Evolutionary conservation across 768 basidiomycete species (phyloP), one percentile per base, ranked within the genome.

Genomic region (Kwoniella mangroviensis): DNA sequence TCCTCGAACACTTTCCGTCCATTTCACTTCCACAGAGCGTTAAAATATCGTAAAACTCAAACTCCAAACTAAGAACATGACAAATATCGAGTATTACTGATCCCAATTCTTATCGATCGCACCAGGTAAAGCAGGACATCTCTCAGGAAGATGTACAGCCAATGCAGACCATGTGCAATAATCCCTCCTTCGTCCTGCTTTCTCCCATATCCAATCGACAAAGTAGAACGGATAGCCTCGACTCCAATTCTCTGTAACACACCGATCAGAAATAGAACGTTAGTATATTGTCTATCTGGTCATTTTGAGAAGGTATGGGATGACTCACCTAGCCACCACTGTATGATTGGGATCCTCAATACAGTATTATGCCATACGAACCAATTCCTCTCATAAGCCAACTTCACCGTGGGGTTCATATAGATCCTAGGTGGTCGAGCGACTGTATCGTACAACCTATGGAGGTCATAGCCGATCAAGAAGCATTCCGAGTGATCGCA

Each of bases 121-220:
- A 2, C 73, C 73, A 22, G 73, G 73, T 42, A 75, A 52, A 21
- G 73, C 6, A 3, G 70, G 71, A 70, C 73, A 75, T 42, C 73
- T 51, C 6, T 66, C 70, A 40, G 73, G 71, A 15, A 67, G n/a
- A 17, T 67, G 55, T 21, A 34, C 21, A n/a, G 65, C 10, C 22
- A 75, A 55, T 34, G 67, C 73, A 2, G 73, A 64, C 73, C 73
- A 75, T 21, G 73, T 75, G 56, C 73, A 75, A 45, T 69, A 72
- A 64, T 75, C 73, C 19, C 71, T 40, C 49, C 69, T n/a, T 62
- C 71, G 13, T 21, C 73, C 67, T 22, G 60, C 65, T 21, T 54
- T 59, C 56, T 74, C 73, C 73, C 73, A 74, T 17, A 74, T 66
- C 73, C 73, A 74, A 57, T 74, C 73, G 61, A 74, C 70, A 40